Percentiles rank a stretch among this genome's conserved stretches.
These are phyloP conservation scores for Pueraria montana DNA, from an alignment of 306 rosid genomes.

Conservation along the genomic window DNA sequence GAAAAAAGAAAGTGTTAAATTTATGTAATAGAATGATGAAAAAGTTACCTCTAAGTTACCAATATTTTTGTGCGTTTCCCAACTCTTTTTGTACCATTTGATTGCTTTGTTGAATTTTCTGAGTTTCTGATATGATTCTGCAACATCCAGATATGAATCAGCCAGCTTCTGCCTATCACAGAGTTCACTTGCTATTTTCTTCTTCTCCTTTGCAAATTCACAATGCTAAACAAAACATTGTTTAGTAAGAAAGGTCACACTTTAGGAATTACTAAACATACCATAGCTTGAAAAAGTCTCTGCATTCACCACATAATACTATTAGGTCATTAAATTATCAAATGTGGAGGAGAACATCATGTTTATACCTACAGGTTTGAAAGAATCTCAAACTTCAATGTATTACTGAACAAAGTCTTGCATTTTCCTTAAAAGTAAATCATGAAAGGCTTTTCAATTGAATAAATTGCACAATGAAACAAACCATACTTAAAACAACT, in stretches of 20 bases:
- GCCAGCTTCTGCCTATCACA: conserved; percentile 79
- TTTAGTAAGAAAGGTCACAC: conserved; percentile 43
- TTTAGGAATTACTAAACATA: conserved; percentile 35
- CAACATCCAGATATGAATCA: conserved; percentile 77
- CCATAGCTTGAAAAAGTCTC: conserved; percentile 42
- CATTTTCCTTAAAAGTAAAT: conserved; percentile 31
- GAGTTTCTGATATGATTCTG: conserved; percentile 84
- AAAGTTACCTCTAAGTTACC: conserved; percentile 82
- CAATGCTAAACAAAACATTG: conserved; percentile 64
- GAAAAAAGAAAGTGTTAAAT: conserved; percentile 10
- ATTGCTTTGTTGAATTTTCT: conserved; percentile 75
- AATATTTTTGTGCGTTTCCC: conserved; percentile 72
- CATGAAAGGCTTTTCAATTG: conserved; percentile 26
- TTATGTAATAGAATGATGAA: conserved; percentile 36
- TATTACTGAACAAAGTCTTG: conserved; percentile 32
- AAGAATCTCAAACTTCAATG: conserved; percentile 21
- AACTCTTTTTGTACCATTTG: conserved; percentile 88
- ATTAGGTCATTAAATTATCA: conserved; percentile 20
- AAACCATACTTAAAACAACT: background rate
- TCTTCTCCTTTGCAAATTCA: conserved; percentile 86
- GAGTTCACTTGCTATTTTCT: conserved; percentile 71
- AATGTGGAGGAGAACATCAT: conserved; percentile 20
- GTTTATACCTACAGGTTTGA: conserved; percentile 7
- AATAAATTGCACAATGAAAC: conserved; percentile 15
- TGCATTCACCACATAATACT: conserved; percentile 38